These are phyloP conservation scores for Skeletonema menzelii DNA, from an alignment of 108 stramenopile genomes.

Conservation along the genomic window DNA sequence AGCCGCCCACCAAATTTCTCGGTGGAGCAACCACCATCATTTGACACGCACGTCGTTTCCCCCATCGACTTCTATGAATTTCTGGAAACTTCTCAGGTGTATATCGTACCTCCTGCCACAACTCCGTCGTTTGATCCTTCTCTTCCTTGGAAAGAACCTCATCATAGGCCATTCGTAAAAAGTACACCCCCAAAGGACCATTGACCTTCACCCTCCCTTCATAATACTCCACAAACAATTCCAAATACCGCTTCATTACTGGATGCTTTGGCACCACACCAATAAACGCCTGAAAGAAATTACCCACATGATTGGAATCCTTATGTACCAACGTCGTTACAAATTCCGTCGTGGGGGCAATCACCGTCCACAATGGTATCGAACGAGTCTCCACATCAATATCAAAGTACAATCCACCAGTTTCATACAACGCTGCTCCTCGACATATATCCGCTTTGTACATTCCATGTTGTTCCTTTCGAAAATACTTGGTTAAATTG, in stretches of 20 bases:
- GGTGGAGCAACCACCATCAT: constrained; percentile 62
- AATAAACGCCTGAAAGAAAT: constrained; percentile 85
- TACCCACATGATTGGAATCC: constrained; percentile 58
- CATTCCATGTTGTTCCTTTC: constrained; percentile 68
- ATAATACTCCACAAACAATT: constrained; percentile 71
- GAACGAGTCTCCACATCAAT: constrained; percentile 74
- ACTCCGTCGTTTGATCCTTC: constrained; percentile 26
- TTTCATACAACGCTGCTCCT: constrained; percentile 73
- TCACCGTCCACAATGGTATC: constrained; percentile 53
- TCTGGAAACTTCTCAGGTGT: constrained; percentile 30
- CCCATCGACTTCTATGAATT: constrained; percentile 61
- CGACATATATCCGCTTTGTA: constrained; percentile 87
- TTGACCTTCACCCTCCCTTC: constrained; percentile 44
- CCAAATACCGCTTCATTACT: constrained; percentile 65
- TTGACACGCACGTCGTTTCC: constrained; percentile 71
- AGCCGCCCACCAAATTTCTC: not conserved
- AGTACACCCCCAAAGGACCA: constrained; percentile 71
- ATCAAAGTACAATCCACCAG: constrained; percentile 83
- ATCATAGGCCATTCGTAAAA: constrained; percentile 75
- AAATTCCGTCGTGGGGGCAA: constrained; percentile 55
- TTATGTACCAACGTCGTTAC: constrained; percentile 68
- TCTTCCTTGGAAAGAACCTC: constrained; percentile 31
- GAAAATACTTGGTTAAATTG: constrained; percentile 52
- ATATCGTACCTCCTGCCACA: constrained; percentile 77
- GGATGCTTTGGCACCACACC: constrained; percentile 54